These are phyloP conservation scores for Flagelloscypha sp. DNA, from an alignment of 768 basidiomycete species.

Conservation along the genomic window DNA sequence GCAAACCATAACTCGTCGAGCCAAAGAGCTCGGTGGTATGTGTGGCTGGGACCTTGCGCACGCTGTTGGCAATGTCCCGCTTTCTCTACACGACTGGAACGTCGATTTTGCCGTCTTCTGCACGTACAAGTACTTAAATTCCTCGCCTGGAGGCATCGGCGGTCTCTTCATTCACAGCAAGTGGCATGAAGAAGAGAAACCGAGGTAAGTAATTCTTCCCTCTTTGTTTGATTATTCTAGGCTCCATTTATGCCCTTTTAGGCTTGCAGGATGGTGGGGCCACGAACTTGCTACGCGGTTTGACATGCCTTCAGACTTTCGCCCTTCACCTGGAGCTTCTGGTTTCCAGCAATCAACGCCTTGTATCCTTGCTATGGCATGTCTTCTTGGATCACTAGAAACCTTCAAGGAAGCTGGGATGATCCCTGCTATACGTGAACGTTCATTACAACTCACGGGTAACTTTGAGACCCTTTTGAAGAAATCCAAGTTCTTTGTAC, in stretches of 20 bases:
- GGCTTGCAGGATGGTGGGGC: conserved; percentile 98
- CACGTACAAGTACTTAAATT: conserved; percentile 96
- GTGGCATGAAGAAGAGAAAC: conserved; percentile 56
- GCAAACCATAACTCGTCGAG: conserved; percentile 70
- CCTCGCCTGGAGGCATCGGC: conserved; percentile 95
- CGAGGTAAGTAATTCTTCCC: conserved; percentile 43
- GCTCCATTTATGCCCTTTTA: conserved; percentile 23
- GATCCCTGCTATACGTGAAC: conserved; percentile 56
- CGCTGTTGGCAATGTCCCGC: conserved; percentile 87
- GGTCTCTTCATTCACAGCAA: conserved; percentile 84
- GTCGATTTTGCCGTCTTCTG: conserved; percentile 99
- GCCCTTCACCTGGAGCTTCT: conserved; percentile 81
- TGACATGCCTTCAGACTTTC: conserved; percentile 78
- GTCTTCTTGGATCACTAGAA: conserved; percentile 77
- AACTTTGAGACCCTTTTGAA: conserved; percentile 59
- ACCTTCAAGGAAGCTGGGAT: conserved; percentile 75
- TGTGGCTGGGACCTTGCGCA: conserved; percentile 98
- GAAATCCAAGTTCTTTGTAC: conserved; percentile 56
- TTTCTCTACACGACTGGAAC: conserved; percentile 85
- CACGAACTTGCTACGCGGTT: conserved; percentile 84
- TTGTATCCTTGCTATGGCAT: conserved; percentile 66
- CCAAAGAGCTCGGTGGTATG: conserved; percentile 82
- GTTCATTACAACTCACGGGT: conserved; percentile 63
- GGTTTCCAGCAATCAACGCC: conserved; percentile 98
- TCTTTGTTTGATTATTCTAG: conserved; percentile 9